phyloP scores from a whole-genome alignment of 2,329 filamentous ascomycete genomes.

The Gremmenia infestans region DNA sequence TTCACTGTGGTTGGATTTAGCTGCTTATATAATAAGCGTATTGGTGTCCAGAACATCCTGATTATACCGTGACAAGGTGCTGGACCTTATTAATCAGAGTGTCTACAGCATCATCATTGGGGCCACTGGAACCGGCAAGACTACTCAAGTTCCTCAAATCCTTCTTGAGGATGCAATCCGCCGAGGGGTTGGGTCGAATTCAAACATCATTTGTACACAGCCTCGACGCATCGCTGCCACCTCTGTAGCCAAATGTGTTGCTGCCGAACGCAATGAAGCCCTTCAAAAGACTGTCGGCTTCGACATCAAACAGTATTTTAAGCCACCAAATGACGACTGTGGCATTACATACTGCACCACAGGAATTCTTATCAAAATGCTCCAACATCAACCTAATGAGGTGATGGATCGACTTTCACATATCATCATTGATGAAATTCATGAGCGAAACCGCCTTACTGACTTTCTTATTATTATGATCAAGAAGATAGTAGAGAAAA shows the following conservation, averaged over 20 bases:
- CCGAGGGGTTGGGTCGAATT: constrained; percentile 63
- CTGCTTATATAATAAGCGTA: no score
- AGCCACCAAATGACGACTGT: constrained; percentile 55
- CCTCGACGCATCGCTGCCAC: constrained; percentile 90
- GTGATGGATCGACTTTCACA: constrained; percentile 85
- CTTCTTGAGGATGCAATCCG: constrained; percentile 82
- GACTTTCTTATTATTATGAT: constrained; percentile 88
- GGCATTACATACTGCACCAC: constrained; percentile 91
- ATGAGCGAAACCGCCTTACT: constrained; percentile 87
- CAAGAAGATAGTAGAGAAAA: constrained; percentile 70
- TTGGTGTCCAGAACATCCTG: no score
- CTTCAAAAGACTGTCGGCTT: constrained; percentile 88
- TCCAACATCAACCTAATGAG: constrained; percentile 75
- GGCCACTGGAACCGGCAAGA: constrained; percentile 93
- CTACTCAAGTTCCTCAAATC: constrained; percentile 93
- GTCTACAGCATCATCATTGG: constrained; percentile 93
- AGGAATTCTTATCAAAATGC: constrained; percentile 76
- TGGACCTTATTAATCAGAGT: constrained; percentile 72
- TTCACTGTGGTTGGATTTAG: no score
- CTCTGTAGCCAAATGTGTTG: constrained; percentile 85
- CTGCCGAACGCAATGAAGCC: constrained; percentile 74
- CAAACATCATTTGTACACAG: constrained; percentile 91
- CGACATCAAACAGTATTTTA: constrained; percentile 79
- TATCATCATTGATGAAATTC: constrained; percentile 90
- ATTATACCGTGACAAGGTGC: constrained; percentile 70